phyloP scores from a whole-genome alignment of 2,329 filamentous ascomycete genomes.

The Diaporthe citriasiana region DNA sequence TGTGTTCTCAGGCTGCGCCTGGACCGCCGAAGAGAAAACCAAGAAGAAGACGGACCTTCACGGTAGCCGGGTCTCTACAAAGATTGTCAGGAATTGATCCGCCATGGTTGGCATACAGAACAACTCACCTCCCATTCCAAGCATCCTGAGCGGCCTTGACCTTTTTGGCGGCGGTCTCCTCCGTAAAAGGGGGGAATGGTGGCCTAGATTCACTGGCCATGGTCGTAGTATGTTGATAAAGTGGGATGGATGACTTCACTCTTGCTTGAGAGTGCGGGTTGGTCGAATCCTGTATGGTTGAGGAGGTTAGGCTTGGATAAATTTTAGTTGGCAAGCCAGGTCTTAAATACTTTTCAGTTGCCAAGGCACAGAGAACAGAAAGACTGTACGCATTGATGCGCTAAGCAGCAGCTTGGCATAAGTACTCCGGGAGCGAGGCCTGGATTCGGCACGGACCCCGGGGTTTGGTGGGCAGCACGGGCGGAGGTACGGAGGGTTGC shows the following conservation, averaged over 20 bases:
- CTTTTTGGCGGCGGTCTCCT: constrained; percentile 78
- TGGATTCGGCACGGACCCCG: constrained; percentile 9
- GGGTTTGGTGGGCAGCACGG: constrained; percentile 11
- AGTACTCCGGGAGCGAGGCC: neutral
- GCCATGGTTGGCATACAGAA: neutral
- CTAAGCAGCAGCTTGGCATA: neutral
- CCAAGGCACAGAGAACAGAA: neutral
- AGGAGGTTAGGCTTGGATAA: neutral
- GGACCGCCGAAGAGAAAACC: neutral
- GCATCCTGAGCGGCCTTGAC: constrained; percentile 87
- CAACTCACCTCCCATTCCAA: constrained; percentile 82
- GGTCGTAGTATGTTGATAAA: neutral
- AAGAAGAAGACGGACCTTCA: constrained; percentile 61
- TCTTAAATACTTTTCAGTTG: neutral
- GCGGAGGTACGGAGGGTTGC: constrained; percentile 16
- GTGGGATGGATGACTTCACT: neutral
- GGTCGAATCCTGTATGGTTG: neutral
- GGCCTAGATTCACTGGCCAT: constrained; percentile 52
- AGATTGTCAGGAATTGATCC: neutral
- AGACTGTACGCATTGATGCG: neutral
- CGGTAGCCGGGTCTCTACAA: constrained; percentile 71
- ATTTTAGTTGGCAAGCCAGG: neutral
- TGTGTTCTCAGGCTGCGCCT: neutral
- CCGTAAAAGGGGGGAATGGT: constrained; percentile 79
- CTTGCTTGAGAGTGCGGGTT: neutral